Evolutionary conservation across 2,329 filamentous ascomycete species (phyloP), one percentile per base, ranked within the genome.

Genomic region (Gremmenia infestans): DNA sequence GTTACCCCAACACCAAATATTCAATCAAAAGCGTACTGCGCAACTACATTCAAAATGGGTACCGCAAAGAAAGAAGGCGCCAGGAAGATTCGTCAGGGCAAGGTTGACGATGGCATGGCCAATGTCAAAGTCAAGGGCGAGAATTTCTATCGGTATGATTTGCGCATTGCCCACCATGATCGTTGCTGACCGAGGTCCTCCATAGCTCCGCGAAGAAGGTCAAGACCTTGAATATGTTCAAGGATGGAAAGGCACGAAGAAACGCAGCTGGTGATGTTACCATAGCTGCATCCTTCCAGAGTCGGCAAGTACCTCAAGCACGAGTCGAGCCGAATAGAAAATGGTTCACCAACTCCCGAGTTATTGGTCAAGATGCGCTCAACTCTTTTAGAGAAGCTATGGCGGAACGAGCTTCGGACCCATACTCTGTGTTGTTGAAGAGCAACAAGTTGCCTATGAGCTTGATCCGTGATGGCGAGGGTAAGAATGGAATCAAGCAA

Each of bases 391-490:
- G 94, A 60, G 87, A 92, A 58, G 94, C 94, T 25, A 93, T 99
- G 74, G 89, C 89, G 43, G 91, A 96, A 73, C 89, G 92, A 73
- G 86, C 89, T 52, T 86, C 86, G 17, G 91, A 99, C 69, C 94
- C 94, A 0, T 97, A 96, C 73, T 87, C 89, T 58, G 94, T 96
- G 58, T 82, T 97, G n/a, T 79, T 99, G 62, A 97, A 97, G 78
- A 88, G 89, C 64, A 97, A 97, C 74, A 97, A 97, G 77, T 81
- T 99, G 49, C 94, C 94, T 42, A 93, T 99, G 91, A 93, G 86
- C 64, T 76, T 99, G 71, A 96, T 99, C 69, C 82, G 85, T 59
- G 93, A 97, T 68, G 83, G 82, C 53, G 80, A 87, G 55, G 81
- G 85, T 48, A 82, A 86, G 65, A 93, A 96, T 67, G 93, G 92